Conservation (phyloP, 164 flowering plant genomes). For the Umbellularia californica region DNA sequence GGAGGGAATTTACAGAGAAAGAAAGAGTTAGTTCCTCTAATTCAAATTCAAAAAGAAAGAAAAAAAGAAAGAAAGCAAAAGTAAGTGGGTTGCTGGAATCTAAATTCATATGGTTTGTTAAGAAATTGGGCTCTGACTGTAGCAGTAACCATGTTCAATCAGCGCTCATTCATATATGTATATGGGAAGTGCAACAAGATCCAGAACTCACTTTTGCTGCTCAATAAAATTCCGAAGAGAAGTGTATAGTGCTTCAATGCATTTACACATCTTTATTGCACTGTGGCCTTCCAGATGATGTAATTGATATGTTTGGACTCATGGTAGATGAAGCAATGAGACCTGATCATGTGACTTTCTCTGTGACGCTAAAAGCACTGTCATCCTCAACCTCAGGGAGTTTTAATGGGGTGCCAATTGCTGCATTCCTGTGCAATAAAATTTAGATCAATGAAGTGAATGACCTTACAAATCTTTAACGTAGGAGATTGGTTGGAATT, state of each 20-base stretch:
- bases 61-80: too few relatives aligned
- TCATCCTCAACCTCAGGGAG: constrained; percentile 28
- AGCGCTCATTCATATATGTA: constrained; percentile 62
- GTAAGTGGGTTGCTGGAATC: too few relatives aligned
- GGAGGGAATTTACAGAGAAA: too few relatives aligned
- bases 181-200: constrained; percentile 67
- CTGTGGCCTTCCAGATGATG: constrained; percentile 43
- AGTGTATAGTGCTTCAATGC: constrained; percentile 57
- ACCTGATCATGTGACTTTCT: constrained; percentile 54
- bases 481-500: too few relatives aligned
- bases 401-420: constrained; percentile 29
- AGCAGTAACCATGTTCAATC: constrained; percentile 49
- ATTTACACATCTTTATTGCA: constrained; percentile 52
- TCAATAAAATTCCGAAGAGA: constrained; percentile 30
- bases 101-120: constrained; percentile 20
- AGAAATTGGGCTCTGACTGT: constrained; percentile 49
- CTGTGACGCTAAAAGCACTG: constrained; percentile 54
- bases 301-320: constrained; percentile 50
- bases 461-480: too few relatives aligned
- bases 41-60: too few relatives aligned
- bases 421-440: constrained; percentile 52
- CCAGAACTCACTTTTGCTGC: constrained; percentile 38
- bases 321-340: constrained; percentile 61
- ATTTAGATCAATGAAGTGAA: constrained; percentile 2
- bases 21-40: too few relatives aligned